These are phyloP conservation scores for Trichoderma atroviride DNA, from an alignment of 2,329 filamentous ascomycete species.

Conservation along the genomic window DNA sequence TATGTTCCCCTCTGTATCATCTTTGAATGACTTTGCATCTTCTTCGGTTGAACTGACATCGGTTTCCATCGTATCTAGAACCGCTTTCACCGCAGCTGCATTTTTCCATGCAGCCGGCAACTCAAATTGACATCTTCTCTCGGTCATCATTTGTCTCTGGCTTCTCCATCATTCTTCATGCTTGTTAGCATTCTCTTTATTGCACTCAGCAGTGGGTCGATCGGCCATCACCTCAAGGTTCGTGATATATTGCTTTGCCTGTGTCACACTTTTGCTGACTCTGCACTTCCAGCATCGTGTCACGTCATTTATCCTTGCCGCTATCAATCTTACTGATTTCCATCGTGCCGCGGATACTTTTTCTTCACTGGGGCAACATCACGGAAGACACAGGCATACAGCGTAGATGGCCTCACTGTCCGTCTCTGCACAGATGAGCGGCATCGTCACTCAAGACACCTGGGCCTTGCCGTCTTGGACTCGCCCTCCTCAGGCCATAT, in stretches of 20 bases:
- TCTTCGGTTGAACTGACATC: not conserved
- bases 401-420: slow-evolving; percentile 50
- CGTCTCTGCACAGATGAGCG: slow-evolving; percentile 38
- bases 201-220: too few species aligned
- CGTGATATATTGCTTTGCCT: too few species aligned
- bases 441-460: slow-evolving; percentile 42
- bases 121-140: not conserved
- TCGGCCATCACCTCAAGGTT: too few species aligned
- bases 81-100: not conserved
- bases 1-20: not conserved
- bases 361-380: slow-evolving; percentile 31
- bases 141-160: too few species aligned
- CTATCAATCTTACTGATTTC: slow-evolving; percentile 39
- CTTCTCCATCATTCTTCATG: too few species aligned
- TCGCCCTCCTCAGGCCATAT: too few species aligned
- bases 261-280: not conserved
- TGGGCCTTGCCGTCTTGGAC: too few species aligned
- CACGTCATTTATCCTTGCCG: slow-evolving; percentile 37
- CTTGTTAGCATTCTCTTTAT: too few species aligned
- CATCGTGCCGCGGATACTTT: slow-evolving; percentile 35
- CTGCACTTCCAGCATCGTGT: slow-evolving; percentile 32
- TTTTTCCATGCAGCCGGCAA: not conserved
- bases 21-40: not conserved
- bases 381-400: slow-evolving; percentile 34
- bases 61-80: not conserved